Evolutionary conservation across 2,329 filamentous ascomycete genomes (phyloP).

Genomic region (Trichoderma endophyticum): DNA sequence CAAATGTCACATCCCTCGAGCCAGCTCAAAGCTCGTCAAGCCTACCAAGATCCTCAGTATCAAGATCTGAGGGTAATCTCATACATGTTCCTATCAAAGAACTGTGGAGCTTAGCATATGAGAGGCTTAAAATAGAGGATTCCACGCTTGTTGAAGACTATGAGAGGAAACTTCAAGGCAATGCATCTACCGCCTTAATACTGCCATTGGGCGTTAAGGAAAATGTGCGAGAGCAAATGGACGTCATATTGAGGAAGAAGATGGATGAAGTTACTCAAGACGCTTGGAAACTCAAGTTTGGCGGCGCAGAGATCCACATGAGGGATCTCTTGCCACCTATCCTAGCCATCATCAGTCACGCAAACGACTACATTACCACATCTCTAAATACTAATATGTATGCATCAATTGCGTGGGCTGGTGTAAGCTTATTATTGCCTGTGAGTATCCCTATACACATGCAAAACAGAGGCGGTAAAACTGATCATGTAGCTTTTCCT

Average conservation of each 20-base stretch:
- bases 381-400: neutral
- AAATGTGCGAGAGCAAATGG: neutral
- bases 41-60: neutral
- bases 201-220: neutral
- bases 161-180: neutral
- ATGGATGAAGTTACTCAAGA: neutral
- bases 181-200: neutral
- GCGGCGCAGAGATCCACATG: neutral
- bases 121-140: neutral
- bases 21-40: neutral
- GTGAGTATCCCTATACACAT: neutral
- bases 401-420: neutral
- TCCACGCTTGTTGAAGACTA: neutral
- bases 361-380: neutral
- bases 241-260: neutral
- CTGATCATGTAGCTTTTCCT: neutral
- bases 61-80: neutral
- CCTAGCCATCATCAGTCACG: neutral
- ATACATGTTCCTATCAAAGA: neutral
- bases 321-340: neutral
- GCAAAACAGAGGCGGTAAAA: neutral
- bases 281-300: neutral
- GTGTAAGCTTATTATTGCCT: neutral
- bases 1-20: neutral
- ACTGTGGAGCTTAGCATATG: neutral